Conservation (phyloP, 305 asterid genomes). For the Rubia occidens region DNA sequence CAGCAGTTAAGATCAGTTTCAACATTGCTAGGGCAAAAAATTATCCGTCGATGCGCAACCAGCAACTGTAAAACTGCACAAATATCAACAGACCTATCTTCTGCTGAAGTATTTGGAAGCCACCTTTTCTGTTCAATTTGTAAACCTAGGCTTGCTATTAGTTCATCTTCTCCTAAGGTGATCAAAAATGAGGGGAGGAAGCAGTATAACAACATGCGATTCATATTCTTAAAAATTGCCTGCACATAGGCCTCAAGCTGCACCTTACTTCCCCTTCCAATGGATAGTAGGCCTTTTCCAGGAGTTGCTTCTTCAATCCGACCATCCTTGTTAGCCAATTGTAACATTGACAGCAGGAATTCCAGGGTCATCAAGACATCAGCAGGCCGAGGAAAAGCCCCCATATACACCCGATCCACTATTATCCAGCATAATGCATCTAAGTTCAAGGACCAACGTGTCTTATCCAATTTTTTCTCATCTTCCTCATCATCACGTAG, state of each 20-base stretch:
- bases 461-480: slow-evolving; percentile 82
- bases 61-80: slow-evolving; percentile 72
- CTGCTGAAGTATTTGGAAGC: slow-evolving; percentile 33
- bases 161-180: slow-evolving; percentile 85
- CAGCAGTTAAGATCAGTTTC: slow-evolving; percentile 92
- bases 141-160: slow-evolving; percentile 69
- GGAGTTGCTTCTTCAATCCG: slow-evolving; percentile 88
- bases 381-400: slow-evolving; percentile 92
- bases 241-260: slow-evolving; percentile 80
- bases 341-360: slow-evolving; percentile 90
- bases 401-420: slow-evolving; percentile 96
- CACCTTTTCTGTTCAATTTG: slow-evolving; percentile 63
- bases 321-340: slow-evolving; percentile 96
- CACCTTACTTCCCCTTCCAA: slow-evolving; percentile 82
- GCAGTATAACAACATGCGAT: slow-evolving; percentile 77
- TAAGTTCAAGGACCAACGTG: slow-evolving; percentile 49
- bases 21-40: slow-evolving; percentile 89
- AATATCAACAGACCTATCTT: slow-evolving; percentile 69
- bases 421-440: slow-evolving; percentile 88
- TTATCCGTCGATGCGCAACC: slow-evolving; percentile 80
- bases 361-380: slow-evolving; percentile 83
- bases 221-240: slow-evolving; percentile 70
- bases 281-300: slow-evolving; percentile 81
- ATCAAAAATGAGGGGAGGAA: slow-evolving; percentile 86
- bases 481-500: slow-evolving; percentile 92